Evolutionary conservation across 768 basidiomycete species (phyloP).

Genomic region (Megacollybia marginata): DNA sequence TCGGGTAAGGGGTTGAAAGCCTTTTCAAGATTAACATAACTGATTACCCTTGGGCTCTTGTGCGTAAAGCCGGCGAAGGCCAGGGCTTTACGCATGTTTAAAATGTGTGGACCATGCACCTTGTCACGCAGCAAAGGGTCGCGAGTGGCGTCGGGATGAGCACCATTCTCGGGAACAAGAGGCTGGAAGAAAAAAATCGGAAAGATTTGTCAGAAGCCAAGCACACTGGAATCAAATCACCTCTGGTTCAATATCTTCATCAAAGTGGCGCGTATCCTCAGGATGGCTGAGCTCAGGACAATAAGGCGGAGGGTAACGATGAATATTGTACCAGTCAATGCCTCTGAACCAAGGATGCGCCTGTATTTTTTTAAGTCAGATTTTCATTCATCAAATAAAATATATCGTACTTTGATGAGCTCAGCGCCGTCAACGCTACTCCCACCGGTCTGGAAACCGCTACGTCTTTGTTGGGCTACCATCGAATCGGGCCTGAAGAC

Average conservation of each 20-base stretch:
- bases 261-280: conserved; percentile 92
- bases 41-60: conserved; percentile 77
- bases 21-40: conserved; percentile 67
- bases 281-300: conserved; percentile 74
- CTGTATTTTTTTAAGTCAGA: conserved; percentile 26
- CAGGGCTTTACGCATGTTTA: conserved; percentile 85
- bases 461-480: conserved; percentile 67
- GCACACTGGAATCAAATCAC: conserved; percentile 34
- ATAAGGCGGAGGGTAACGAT: conserved; percentile 80
- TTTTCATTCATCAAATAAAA: neutral
- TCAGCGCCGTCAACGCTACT: conserved; percentile 77
- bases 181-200: conserved; percentile 48
- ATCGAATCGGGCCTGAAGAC: conserved; percentile 72
- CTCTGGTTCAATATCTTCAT: conserved; percentile 89
- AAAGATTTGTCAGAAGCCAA: conserved; percentile 8
- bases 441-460: conserved; percentile 54
- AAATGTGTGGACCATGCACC: conserved; percentile 76
- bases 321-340: conserved; percentile 86
- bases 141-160: conserved; percentile 74
- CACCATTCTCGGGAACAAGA: conserved; percentile 83
- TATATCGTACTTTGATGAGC: conserved; percentile 65
- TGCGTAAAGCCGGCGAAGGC: conserved; percentile 91
- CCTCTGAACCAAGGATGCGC: conserved; percentile 87
- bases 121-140: conserved; percentile 86
- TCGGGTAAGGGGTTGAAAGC: conserved; percentile 56